Evolutionary conservation across 257 asterid species (phyloP).

Genomic region (Fraxinus excelsior): DNA sequence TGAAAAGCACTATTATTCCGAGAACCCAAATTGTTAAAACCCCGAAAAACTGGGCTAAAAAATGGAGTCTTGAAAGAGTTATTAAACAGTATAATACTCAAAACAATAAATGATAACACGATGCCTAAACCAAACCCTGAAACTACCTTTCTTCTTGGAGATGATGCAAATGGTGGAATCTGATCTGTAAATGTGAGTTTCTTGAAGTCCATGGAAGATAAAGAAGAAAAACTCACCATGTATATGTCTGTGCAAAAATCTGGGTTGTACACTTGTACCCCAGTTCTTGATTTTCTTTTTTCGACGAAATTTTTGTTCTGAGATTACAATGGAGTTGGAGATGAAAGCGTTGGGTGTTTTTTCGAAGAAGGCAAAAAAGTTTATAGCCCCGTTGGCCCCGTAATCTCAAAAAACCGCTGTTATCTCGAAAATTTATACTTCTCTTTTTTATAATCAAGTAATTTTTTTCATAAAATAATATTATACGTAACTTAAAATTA

Average conservation of each 20-base stretch:
- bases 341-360: slow-evolving; percentile 11
- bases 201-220: slow-evolving; percentile 52
- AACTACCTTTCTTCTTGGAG: slow-evolving; percentile 56
- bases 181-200: slow-evolving; percentile 58
- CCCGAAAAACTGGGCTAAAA: slow-evolving; percentile 49
- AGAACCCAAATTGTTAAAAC: slow-evolving; percentile 40
- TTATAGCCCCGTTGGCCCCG: neutral
- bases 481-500: no score
- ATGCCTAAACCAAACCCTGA: slow-evolving; percentile 62
- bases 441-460: no score
- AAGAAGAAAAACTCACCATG: slow-evolving; percentile 35
- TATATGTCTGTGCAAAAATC: neutral
- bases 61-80: slow-evolving; percentile 53
- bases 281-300: neutral
- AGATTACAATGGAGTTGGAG: slow-evolving; percentile 31
- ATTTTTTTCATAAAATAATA: no score
- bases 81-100: slow-evolving; percentile 49
- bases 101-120: slow-evolving; percentile 44
- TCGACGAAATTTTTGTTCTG: slow-evolving; percentile 10
- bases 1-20: slow-evolving; percentile 26
- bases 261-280: neutral
- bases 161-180: slow-evolving; percentile 32
- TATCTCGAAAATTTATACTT: no score
- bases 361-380: slow-evolving; percentile 17
- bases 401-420: no score